Evolutionary conservation across 2,329 filamentous ascomycete genomes (phyloP), one percentile per base, ranked within the genome.

Genomic region (Trichoderma sp.): DNA sequence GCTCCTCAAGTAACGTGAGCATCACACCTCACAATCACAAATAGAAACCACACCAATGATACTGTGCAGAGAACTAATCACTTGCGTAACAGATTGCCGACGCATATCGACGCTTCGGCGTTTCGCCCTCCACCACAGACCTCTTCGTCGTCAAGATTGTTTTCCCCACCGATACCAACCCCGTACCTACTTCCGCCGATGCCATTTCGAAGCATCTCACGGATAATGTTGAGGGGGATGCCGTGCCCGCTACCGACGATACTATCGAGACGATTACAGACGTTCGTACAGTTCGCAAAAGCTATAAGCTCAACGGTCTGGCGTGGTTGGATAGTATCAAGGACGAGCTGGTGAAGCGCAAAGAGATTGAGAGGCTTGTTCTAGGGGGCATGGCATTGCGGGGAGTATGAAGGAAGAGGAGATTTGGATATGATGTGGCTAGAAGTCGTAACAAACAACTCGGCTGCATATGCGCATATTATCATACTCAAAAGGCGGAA

Each of bases 31-130:
- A 4, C 17, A 1, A n/a, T n/a, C 20, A n/a, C 32, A 1, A 34
- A 32, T 7, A 11, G 8, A 36, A 36, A 17, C 17, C 12, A 28
- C 43, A 20, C 43, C 30, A 20, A 30, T 30, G 15, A 58, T 12
- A n/a, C 2, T 20, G 15, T 30, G 9, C 13, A 47, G 26, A 43
- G n/a, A 3, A 55, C 36, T 58, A 39, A 67, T 11, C 2, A 30
- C 8, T 4, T 7, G 30, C 59, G 73, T 73, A 36, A 7, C 66
- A 97, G 94, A 98, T 99, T 78, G 89, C 94, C 66, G 95, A 98
- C 76, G 91, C 94, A 0, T 98, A 98, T 82, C 91, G 93, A 36
- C 91, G 92, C 68, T 97, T 96, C 78, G 96, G 96, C 62, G 90
- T 98, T 71, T 85, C 88, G 0, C 88, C 93, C 13, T 83, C 85